phyloP scores from a whole-genome alignment of 2,329 filamentous ascomycete genomes.

The Cercospora citrullina region DNA sequence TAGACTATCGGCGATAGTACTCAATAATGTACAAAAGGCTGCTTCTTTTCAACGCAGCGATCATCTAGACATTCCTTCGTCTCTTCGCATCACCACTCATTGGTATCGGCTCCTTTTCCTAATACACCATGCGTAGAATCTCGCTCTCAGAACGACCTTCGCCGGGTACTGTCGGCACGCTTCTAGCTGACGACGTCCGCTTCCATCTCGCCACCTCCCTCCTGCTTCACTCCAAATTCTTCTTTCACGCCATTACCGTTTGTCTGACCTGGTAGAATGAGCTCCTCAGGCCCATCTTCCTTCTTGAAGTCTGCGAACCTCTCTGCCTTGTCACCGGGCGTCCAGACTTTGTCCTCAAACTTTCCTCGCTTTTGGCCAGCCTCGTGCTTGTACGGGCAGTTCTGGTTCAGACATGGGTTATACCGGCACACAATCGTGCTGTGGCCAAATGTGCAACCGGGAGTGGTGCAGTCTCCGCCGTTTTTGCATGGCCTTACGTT shows the following conservation, averaged over 20 bases:
- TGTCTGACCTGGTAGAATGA: constrained; percentile 37
- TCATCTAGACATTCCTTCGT: constrained; percentile 9
- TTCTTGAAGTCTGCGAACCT: constrained; percentile 32
- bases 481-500: constrained; percentile 85
- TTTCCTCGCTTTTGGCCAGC: constrained; percentile 82
- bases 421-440: constrained; percentile 82
- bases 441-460: constrained; percentile 89
- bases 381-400: constrained; percentile 84
- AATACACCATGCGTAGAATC: neutral
- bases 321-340: constrained; percentile 48
- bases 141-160: neutral
- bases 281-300: constrained; percentile 34
- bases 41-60: constrained; percentile 10
- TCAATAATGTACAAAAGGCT: constrained; percentile 11
- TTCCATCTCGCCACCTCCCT: constrained; percentile 3
- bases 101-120: neutral
- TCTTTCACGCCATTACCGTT: constrained; percentile 17
- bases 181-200: constrained; percentile 3
- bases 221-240: constrained; percentile 6
- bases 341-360: constrained; percentile 91
- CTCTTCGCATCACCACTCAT: constrained; percentile 1
- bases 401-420: constrained; percentile 86
- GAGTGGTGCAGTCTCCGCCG: constrained; percentile 78
- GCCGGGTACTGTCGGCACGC: neutral
- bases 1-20: constrained; percentile 13